phyloP scores from a whole-genome alignment of 2,329 filamentous ascomycete species.

The Magnaporthiopsis poae region DNA sequence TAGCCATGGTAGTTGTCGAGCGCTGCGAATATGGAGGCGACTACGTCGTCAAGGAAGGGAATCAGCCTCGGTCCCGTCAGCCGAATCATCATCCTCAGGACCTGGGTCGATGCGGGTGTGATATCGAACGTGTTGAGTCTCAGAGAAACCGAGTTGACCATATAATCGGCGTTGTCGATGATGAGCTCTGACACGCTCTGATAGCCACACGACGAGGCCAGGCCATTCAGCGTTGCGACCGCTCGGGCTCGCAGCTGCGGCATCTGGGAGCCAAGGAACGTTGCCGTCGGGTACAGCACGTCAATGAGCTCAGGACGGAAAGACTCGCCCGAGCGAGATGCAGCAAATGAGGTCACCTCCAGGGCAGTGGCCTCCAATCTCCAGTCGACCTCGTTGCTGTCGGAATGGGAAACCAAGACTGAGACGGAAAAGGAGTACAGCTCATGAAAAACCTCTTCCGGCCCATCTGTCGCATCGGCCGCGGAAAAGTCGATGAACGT shows the following conservation, averaged over 20 bases:
- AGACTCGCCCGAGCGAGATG: constrained; percentile 51
- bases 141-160: constrained; percentile 83
- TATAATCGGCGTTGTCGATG: constrained; percentile 87
- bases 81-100: constrained; percentile 86
- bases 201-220: constrained; percentile 71
- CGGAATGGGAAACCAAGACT: constrained; percentile 45
- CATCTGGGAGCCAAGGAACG: constrained; percentile 68
- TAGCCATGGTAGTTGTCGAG: constrained; percentile 96
- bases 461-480: constrained; percentile 23
- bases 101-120: constrained; percentile 80
- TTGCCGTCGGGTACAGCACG: constrained; percentile 79
- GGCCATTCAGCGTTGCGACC: constrained; percentile 68
- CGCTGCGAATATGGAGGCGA: constrained; percentile 82
- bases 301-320: constrained; percentile 86
- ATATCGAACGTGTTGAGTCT: constrained; percentile 87
- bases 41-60: constrained; percentile 82
- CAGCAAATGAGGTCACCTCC: constrained; percentile 69
- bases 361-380: constrained; percentile 68
- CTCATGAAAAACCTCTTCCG: constrained; percentile 46
- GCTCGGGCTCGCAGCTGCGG: constrained; percentile 66
- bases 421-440: constrained; percentile 60
- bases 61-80: constrained; percentile 73
- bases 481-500: constrained; percentile 53
- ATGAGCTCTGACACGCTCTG: constrained; percentile 65
- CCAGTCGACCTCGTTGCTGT: constrained; percentile 50